Base-by-base conservation (phyloP, 257 asterid genomes). In the Voacanga thouarsii region DNA sequence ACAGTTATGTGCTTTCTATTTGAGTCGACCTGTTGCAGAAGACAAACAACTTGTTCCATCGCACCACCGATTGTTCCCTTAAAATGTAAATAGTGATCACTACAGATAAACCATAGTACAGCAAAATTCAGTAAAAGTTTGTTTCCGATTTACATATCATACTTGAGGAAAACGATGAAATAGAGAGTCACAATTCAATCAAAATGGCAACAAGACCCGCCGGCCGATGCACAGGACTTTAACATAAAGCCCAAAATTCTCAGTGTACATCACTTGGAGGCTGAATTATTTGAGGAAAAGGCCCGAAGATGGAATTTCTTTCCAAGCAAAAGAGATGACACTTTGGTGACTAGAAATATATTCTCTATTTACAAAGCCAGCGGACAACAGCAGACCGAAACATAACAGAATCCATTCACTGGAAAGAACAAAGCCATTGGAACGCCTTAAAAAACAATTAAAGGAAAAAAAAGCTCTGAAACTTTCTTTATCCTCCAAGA, bases 41-140 rank as follows among this genome's bases (percentile, higher is more conserved):
- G 90, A 82, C 67, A 85, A 57, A 95, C 90, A 77, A 85, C 87
- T 84, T 87, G 92, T 88, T 92, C 97, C 96, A 90, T 83, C 21
- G 93, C 90, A 37, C 83, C 89, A 49, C 98, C 97, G 83, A 85
- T 78, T 83, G 91, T 82, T 72, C 69, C 65, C 99, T 95, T 93
- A 88, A 87, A 60, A 85, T 61, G 72, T 79, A 75, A 78, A 77
- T 43, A 49, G n/a, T 28, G 6, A 19, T 28, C 44, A 21, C 15
- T 49, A 30, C 6, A 16, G 2, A 10, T 67, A 39, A 33, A 41
- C 51, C 39, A 39, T 41, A 10, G 11, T 41, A 67, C 14, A 33
- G 49, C 24, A 37, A 66, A 63, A 1, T 28, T 21, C 12, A 19
- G 0, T 49, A 49, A 49, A 49, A 49, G 53, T 49, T 12, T 6